Evolutionary conservation across 2,329 filamentous ascomycete species (phyloP), one percentile per base, ranked within the genome.

Genomic region (Chaetomium sp.): DNA sequence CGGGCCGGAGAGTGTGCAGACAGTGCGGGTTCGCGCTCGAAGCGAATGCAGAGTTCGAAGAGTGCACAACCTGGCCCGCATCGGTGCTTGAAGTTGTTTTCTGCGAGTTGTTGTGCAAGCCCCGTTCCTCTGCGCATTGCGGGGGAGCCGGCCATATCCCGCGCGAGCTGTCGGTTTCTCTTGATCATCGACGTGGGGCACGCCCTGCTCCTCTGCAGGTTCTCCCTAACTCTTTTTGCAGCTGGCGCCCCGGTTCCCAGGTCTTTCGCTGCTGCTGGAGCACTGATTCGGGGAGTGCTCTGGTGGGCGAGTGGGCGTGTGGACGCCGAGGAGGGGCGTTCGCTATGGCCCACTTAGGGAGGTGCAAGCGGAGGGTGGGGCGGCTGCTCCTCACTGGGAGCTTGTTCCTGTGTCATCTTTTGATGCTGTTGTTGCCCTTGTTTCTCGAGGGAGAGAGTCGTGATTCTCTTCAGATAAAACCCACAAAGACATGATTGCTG

Each of bases 101-200:
- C 19, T 27, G 19, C 19, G 19, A 27, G 19, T 27, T 27, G 19
- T 27, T 27, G 19, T 27, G 19, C 19, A 27, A 27, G 19, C 19
- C 19, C 19, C 19, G 19, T 49, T 10, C 33, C 38, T 33, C 8
- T 35, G 12, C 36, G 42, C 10, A 32, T 43, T 38, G 49, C 35
- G 27, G 47, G 53, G 46, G 35, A 42, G 7, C 33, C 46, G 36
- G 35, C 47, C 35, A 45, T 35, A 37, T 27, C 53, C 27, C 47
- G 27, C 32, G 47, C 40, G 19, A 42, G 35, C 36, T 45, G 40
- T 11, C 38, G 12, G 36, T 47, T 47, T 36, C 43, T 52, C 44
- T 44, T 37, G 32, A 48, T 43, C 44, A 40, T 46, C 38, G 19
- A 41, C 44, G 52, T 53, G 52, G 52, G 51, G 52, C 48, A 36